Percentiles rank a stretch among this genome's conserved stretches.
These are phyloP conservation scores for Pseudoturritis turrita DNA, from an alignment of 345 rosid species.

Conservation along the genomic window DNA sequence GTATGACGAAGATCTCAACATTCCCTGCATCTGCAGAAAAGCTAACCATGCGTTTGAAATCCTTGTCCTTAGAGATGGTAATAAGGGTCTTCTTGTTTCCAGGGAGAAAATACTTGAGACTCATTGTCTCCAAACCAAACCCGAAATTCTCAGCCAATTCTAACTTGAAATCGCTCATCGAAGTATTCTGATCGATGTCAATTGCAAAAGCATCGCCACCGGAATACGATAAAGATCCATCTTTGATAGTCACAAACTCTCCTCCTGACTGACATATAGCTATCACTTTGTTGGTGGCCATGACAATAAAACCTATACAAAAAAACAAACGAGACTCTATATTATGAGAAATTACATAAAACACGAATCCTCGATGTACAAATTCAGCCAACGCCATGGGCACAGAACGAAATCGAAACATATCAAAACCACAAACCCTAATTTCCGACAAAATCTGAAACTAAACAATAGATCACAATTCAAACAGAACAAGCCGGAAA, in stretches of 20 bases:
- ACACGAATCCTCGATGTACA: background rate
- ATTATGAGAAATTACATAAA: background rate
- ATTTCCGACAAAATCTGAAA: background rate
- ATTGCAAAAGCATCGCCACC: conserved; percentile 91
- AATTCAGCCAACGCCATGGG: background rate
- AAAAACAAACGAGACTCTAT: background rate
- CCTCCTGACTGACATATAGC: conserved; percentile 97
- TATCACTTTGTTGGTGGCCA: conserved; percentile 78
- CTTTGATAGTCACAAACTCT: conserved; percentile 59
- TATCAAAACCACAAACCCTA: background rate
- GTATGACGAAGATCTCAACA: conserved; percentile 61
- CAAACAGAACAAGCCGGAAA: background rate
- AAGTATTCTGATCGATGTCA: conserved; percentile 59
- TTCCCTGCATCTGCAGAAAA: conserved; percentile 60
- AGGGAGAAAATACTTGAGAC: conserved; percentile 82
- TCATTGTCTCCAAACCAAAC: conserved; percentile 46
- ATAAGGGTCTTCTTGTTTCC: conserved; percentile 87
- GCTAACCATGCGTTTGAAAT: conserved; percentile 74
- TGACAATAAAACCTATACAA: conserved; percentile 32
- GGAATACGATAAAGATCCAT: conserved; percentile 59
- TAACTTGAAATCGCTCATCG: conserved; percentile 58
- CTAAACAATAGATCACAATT: background rate
- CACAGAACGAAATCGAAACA: background rate
- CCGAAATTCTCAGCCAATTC: conserved; percentile 80
- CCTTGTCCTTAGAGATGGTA: conserved; percentile 85